Evolutionary conservation across 768 basidiomycete genomes (phyloP).

Genomic region (Serendipita sp.): DNA sequence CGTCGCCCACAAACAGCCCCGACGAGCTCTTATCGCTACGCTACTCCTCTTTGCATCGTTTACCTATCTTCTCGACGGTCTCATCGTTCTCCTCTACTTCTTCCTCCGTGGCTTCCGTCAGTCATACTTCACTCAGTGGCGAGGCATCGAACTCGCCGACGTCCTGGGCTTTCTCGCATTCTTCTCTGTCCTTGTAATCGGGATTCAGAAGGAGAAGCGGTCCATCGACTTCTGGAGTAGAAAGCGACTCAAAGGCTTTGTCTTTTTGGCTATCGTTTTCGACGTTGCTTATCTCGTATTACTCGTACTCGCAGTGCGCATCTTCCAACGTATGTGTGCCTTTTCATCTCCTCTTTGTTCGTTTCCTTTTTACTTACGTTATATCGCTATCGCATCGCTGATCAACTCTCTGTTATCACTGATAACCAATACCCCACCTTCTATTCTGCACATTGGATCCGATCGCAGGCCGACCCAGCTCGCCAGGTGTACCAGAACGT

Average conservation of each 20-base stretch:
- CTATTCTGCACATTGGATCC: not conserved
- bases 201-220: constrained; percentile 63
- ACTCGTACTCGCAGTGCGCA: constrained; percentile 24
- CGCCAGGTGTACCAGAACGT: not conserved
- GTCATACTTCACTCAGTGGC: constrained; percentile 47
- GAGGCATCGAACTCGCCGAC: constrained; percentile 18
- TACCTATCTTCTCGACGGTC: constrained; percentile 64
- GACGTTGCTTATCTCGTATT: constrained; percentile 48
- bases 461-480: not conserved
- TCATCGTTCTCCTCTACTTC: constrained; percentile 48
- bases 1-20: constrained; percentile 54
- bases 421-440: no score
- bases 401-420: no score
- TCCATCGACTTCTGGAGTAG: constrained; percentile 54
- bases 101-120: constrained; percentile 40
- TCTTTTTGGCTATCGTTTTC: constrained; percentile 36
- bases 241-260: constrained; percentile 37
- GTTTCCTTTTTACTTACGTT: no score
- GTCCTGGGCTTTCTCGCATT: constrained; percentile 55
- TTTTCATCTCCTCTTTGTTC: not conserved
- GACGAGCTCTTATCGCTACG: constrained; percentile 56
- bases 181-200: constrained; percentile 54
- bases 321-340: not conserved
- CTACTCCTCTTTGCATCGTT: constrained; percentile 54
- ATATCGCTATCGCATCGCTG: no score